These are phyloP conservation scores for Escallonia herrerae DNA, from an alignment of 129 eudicot genomes.

Conservation along the genomic window DNA sequence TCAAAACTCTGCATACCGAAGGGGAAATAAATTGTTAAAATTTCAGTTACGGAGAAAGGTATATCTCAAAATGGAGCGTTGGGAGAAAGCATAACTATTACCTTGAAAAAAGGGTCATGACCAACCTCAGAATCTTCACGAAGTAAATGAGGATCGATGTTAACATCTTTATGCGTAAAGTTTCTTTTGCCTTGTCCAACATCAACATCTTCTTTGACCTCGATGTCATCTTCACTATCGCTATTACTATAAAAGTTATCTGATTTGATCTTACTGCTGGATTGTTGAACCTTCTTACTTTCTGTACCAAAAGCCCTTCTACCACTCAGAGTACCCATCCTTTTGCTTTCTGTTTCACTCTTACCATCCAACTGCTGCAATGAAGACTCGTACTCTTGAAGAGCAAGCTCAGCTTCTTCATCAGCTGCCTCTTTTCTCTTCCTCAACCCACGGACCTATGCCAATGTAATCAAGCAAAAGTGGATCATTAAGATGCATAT, in stretches of 20 bases:
- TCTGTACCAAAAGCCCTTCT: slow-evolving; percentile 76
- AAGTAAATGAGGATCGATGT: slow-evolving; percentile 48
- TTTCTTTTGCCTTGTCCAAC: slow-evolving; percentile 25
- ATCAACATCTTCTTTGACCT: slow-evolving; percentile 32
- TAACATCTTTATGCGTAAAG: slow-evolving; percentile 35
- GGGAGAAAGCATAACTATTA: slow-evolving; percentile 21
- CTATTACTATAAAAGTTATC: slow-evolving; percentile 59
- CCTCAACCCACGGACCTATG: slow-evolving; percentile 75
- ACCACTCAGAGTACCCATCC: slow-evolving; percentile 40
- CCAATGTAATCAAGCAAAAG: slow-evolving; percentile 16
- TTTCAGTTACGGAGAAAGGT: neutral
- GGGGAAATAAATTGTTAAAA: slow-evolving; percentile 1
- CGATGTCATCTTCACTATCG: slow-evolving; percentile 73
- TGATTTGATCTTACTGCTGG: slow-evolving; percentile 31
- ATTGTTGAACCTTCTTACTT: slow-evolving; percentile 41
- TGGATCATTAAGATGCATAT: neutral
- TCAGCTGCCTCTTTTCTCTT: slow-evolving; percentile 82
- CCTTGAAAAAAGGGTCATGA: slow-evolving; percentile 75
- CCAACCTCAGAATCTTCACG: slow-evolving; percentile 56
- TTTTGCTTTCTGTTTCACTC: slow-evolving; percentile 18
- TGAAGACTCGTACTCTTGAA: slow-evolving; percentile 64
- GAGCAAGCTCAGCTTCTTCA: slow-evolving; percentile 86
- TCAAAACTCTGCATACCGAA: slow-evolving; percentile 51
- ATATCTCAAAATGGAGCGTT: neutral
- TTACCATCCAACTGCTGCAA: slow-evolving; percentile 51